These are phyloP conservation scores for Schoenoplectus tabernaemontani DNA, from an alignment of 202 grass and related monocot species.

Conservation along the genomic window DNA sequence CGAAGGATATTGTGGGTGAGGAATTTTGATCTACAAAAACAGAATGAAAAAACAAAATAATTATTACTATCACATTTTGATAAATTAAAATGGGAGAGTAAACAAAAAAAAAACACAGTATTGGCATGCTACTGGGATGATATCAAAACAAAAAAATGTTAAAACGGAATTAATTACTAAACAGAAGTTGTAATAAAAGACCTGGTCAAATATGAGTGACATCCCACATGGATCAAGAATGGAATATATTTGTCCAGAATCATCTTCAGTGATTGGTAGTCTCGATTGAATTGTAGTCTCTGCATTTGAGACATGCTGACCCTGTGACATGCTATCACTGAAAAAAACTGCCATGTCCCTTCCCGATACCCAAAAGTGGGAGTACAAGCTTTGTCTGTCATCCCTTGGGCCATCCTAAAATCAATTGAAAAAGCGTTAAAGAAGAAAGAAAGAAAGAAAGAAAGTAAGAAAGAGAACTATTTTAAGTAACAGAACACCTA, in stretches of 20 bases:
- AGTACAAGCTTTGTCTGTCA: conserved; percentile 75
- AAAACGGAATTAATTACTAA: not conserved
- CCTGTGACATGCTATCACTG: conserved; percentile 41
- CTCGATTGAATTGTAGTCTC: conserved; percentile 30
- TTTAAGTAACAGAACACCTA: not conserved
- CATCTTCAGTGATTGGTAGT: conserved; percentile 17
- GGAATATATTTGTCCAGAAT: conserved; percentile 53
- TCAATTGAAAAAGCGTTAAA: conserved; percentile 22
- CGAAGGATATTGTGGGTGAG: conserved; percentile 81
- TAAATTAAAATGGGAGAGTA: not conserved
- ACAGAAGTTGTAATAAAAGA: conserved; percentile 8
- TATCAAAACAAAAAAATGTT: not conserved
- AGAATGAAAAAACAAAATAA: conserved; percentile 18
- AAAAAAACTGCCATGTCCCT: conserved; percentile 98
- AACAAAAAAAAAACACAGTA: not conserved
- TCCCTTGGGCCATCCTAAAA: conserved; percentile 50
- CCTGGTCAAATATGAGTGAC: conserved; percentile 94
- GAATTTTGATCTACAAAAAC: conserved; percentile 77
- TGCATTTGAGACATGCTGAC: conserved; percentile 20
- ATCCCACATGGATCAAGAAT: conserved; percentile 94
- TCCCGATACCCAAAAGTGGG: conserved; percentile 80
- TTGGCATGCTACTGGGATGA: not conserved
- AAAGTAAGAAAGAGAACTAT: conserved; percentile 4
- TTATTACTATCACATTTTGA: not conserved
- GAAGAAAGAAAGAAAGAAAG: too few species aligned